Conservation (phyloP, 2,329 filamentous ascomycete genomes). For the Macrophomina pseudophaseolina region DNA sequence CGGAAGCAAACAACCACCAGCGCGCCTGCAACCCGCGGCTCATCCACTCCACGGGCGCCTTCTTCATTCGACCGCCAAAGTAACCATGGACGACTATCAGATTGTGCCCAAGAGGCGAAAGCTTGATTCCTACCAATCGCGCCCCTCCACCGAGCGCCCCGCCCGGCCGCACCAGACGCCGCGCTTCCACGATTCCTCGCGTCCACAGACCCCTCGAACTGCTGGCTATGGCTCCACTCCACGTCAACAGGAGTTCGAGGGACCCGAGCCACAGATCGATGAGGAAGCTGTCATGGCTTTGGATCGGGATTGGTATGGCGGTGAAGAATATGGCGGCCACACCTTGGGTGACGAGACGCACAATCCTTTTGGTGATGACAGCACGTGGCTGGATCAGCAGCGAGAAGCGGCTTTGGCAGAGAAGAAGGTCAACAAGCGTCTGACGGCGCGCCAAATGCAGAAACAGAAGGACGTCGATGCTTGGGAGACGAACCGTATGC, state of each 20-base stretch:
- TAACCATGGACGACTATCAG: slow-evolving; percentile 46
- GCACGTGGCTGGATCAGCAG: slow-evolving; percentile 75
- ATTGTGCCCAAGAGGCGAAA: slow-evolving; percentile 65
- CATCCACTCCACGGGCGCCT: slow-evolving; percentile 37
- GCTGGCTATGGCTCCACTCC: slow-evolving; percentile 44
- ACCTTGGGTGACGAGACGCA: slow-evolving; percentile 91
- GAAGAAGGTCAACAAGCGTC: slow-evolving; percentile 75
- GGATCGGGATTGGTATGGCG: slow-evolving; percentile 91
- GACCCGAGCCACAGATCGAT: slow-evolving; percentile 64
- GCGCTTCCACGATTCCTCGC: slow-evolving; percentile 36
- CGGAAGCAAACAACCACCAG: neutral
- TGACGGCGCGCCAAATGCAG: slow-evolving; percentile 77
- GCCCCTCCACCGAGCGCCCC: slow-evolving; percentile 52
- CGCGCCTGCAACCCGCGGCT: neutral
- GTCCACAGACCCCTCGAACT: slow-evolving; percentile 42
- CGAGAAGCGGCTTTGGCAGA: slow-evolving; percentile 75
- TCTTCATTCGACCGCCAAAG: neutral
- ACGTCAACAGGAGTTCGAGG: slow-evolving; percentile 64
- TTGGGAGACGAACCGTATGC: slow-evolving; percentile 98
- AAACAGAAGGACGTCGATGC: slow-evolving; percentile 94
- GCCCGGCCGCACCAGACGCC: slow-evolving; percentile 31
- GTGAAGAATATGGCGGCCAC: slow-evolving; percentile 77
- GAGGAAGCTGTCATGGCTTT: slow-evolving; percentile 75
- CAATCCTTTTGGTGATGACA: slow-evolving; percentile 81
- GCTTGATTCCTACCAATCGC: slow-evolving; percentile 68